Evolutionary conservation across 2,329 filamentous ascomycete species (phyloP).

Genomic region (Didymella pinodella): DNA sequence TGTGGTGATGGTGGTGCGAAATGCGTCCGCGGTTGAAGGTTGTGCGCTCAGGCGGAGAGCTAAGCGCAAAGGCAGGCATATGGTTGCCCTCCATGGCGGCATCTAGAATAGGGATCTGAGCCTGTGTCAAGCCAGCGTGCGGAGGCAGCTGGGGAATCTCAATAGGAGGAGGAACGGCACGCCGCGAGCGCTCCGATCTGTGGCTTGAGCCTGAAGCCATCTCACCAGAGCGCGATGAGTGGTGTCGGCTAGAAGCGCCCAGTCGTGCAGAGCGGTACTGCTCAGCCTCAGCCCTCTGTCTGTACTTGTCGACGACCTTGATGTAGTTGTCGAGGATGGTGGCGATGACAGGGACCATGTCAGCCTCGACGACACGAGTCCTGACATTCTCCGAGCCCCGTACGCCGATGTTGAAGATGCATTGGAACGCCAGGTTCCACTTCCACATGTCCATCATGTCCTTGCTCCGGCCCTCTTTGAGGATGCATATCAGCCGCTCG

Average conservation of each 20-base stretch:
- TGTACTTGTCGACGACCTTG: conserved; percentile 90
- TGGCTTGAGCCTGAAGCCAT: conserved; percentile 37
- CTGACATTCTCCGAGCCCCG: conserved; percentile 92
- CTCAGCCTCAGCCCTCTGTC: conserved; percentile 84
- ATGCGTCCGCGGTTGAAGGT: conserved; percentile 66
- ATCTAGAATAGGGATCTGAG: conserved; percentile 52
- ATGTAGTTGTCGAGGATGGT: conserved; percentile 99
- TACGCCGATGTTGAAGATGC: conserved; percentile 98
- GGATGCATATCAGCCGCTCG: conserved; percentile 93
- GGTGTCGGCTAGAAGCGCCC: conserved; percentile 49
- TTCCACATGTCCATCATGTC: conserved; percentile 99
- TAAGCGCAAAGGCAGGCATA: conserved; percentile 69
- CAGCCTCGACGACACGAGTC: conserved; percentile 94
- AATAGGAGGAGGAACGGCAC: conserved; percentile 85
- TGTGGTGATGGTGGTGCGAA: conserved; percentile 58
- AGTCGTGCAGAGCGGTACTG: conserved; percentile 66
- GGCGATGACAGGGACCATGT: conserved; percentile 98
- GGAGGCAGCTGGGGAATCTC: conserved; percentile 70
- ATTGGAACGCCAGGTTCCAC: conserved; percentile 99
- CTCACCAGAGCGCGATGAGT: conserved; percentile 53
- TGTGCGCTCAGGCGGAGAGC: conserved; percentile 75
- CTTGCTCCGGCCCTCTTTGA: conserved; percentile 95
- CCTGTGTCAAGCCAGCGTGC: conserved; percentile 44
- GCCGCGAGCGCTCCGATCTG: conserved; percentile 61
- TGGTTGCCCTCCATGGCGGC: conserved; percentile 67